Evolutionary conservation across 176 grass and related monocot species (phyloP), one percentile per base, ranked within the genome.

Genomic region (Oryza rufipogon): DNA sequence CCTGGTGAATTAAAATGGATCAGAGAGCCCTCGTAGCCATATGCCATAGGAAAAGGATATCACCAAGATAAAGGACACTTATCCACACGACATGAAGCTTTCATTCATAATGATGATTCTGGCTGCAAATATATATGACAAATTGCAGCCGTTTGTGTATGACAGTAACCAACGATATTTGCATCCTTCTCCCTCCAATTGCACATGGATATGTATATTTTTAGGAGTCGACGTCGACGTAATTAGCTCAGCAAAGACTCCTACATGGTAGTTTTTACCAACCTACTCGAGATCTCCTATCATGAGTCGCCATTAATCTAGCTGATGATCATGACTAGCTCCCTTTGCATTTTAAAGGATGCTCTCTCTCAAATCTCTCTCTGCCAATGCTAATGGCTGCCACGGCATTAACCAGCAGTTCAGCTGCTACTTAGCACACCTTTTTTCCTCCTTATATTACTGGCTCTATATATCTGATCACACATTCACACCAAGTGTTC

Each of bases 301-400:
- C 75, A 79, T 80, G 75, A 71, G 22, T 73, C 58, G n/a, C 58
- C 58, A 63, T 63, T 63, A 63, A 20, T 58, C 73, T 79, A 72
- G 82, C 70, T 58, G 54, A n/a, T 58, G 54, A n/a, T 58, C 54
- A n/a, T 58, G 54, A 58, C 73, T 79, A 77, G 82, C 70, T 64
- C 19, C 14, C 68, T 56, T 80, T 39, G 65, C 44, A 15, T 42
- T 64, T 33, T 36, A 72, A 14, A 80, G 64, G 89, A 79, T 91
- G 70, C 79, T 78, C 78, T 45, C 15, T 42, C 20, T 22, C 19
- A 71, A 71, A 58, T 58, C 54, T 44, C 30, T 17, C 61, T 54
- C 66, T 68, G 78, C 67, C 75, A 75, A 85, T 85, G 87, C 71
- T 90, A 86, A 86, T 90, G 79, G 58, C 73, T 86, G 83, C 73